A percentile compares a stretch with the other conserved stretches of the same genome.
Evolutionary conservation across 1,284 basidiomycete species (phyloP).

Genomic region (Moesziomyces antarcticus): DNA sequence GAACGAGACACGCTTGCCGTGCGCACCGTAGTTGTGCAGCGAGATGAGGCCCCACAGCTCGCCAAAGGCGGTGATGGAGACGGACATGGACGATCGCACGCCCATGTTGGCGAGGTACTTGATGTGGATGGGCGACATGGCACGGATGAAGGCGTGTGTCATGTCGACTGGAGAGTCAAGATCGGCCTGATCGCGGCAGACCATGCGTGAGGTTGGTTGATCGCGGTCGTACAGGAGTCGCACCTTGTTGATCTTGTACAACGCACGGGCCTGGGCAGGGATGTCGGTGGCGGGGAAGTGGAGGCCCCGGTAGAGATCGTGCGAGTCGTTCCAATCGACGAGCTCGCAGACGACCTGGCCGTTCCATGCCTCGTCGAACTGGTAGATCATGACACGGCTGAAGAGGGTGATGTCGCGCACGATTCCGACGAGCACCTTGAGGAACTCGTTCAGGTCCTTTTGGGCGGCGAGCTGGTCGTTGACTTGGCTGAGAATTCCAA

Average conservation of each 20-base stretch:
- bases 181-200: slow-evolving; percentile 77
- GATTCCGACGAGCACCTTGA: slow-evolving; percentile 82
- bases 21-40: slow-evolving; percentile 82
- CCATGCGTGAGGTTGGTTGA: slow-evolving; percentile 80
- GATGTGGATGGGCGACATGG: slow-evolving; percentile 89
- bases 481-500: slow-evolving; percentile 78
- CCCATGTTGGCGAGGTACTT: slow-evolving; percentile 73
- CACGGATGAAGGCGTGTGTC: slow-evolving; percentile 86
- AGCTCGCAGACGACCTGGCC: slow-evolving; percentile 83
- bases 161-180: slow-evolving; percentile 82
- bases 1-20: slow-evolving; percentile 86
- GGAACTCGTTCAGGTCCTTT: slow-evolving; percentile 77
- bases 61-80: slow-evolving; percentile 85
- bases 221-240: slow-evolving; percentile 82
- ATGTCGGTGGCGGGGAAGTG: slow-evolving; percentile 76
- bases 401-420: slow-evolving; percentile 76
- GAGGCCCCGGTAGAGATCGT: slow-evolving; percentile 80
- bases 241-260: slow-evolving; percentile 79
- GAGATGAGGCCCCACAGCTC: slow-evolving; percentile 85
- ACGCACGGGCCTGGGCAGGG: slow-evolving; percentile 73
- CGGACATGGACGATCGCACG: slow-evolving; percentile 65
- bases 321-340: slow-evolving; percentile 82
- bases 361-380: slow-evolving; percentile 77
- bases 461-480: slow-evolving; percentile 84
- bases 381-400: slow-evolving; percentile 83